These are phyloP conservation scores for Colletotrichum sp. DNA, from an alignment of 2,329 filamentous ascomycete species.

Conservation along the genomic window DNA sequence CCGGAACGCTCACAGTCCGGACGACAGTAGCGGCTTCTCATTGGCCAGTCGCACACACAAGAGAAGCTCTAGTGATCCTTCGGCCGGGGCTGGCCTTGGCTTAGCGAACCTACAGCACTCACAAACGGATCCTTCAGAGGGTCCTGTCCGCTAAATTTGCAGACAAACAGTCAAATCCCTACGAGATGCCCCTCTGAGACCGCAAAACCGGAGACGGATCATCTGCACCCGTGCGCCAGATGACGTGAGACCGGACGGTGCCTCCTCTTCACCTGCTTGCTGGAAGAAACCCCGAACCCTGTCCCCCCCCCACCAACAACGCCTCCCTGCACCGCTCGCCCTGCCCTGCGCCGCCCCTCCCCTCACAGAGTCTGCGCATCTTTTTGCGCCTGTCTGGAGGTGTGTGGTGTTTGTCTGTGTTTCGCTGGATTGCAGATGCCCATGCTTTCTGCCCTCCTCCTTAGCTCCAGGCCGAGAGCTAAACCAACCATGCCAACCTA, in stretches of 20 bases:
- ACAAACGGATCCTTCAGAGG: neutral
- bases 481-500: neutral
- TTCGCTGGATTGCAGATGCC: neutral
- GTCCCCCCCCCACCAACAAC: neutral
- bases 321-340: neutral
- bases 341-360: neutral
- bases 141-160: neutral
- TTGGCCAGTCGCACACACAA: neutral
- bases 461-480: neutral
- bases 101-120: neutral
- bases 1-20: neutral
- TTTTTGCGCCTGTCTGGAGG: neutral
- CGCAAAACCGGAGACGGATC: neutral
- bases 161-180: neutral
- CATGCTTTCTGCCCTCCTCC: neutral
- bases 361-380: neutral
- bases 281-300: neutral
- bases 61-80: neutral
- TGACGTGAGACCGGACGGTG: slow-evolving; percentile 4
- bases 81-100: neutral
- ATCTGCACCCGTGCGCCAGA: slow-evolving; percentile 10
- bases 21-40: neutral
- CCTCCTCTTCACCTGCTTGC: no score
- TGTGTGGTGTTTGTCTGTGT: neutral
- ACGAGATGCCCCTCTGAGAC: neutral